phyloP scores from a whole-genome alignment of 371 early-diverging fungal species.

The Apophysomyces ossiformis region DNA sequence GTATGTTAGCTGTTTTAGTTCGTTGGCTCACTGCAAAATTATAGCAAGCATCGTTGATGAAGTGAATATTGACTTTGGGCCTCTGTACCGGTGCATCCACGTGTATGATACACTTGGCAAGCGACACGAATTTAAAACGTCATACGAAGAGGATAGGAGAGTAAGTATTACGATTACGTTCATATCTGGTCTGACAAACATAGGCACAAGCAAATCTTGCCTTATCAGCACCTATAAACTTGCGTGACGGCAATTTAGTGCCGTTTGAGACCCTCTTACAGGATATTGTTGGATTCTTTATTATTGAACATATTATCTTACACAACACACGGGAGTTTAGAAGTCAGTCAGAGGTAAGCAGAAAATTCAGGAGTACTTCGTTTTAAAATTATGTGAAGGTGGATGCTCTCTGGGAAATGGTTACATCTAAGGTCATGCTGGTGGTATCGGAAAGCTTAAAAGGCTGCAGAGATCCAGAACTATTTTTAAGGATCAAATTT shows the following conservation, averaged over 20 bases:
- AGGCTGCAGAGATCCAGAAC: slow-evolving; percentile 77
- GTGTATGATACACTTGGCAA: slow-evolving; percentile 92
- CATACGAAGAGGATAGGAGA: slow-evolving; percentile 90
- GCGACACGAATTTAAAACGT: slow-evolving; percentile 82
- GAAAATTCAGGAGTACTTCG: not conserved
- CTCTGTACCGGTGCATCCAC: slow-evolving; percentile 94
- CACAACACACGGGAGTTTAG: slow-evolving; percentile 92
- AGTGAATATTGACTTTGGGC: slow-evolving; percentile 87
- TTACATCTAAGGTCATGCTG: slow-evolving; percentile 77
- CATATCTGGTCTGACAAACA: not conserved
- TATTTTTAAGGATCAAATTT: slow-evolving; percentile 80
- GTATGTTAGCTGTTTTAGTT: slow-evolving; percentile 48
- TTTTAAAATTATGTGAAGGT: slow-evolving; percentile 46
- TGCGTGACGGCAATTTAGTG: slow-evolving; percentile 66
- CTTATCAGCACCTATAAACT: slow-evolving; percentile 63
- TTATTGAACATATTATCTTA: slow-evolving; percentile 89
- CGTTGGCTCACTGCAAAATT: not conserved
- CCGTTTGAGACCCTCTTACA: slow-evolving; percentile 79
- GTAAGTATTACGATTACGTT: slow-evolving; percentile 42
- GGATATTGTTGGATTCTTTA: slow-evolving; percentile 95
- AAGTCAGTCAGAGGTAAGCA: slow-evolving; percentile 77
- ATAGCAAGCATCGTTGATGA: slow-evolving; percentile 72
- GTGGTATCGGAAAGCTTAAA: slow-evolving; percentile 81
- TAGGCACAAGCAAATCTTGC: slow-evolving; percentile 80
- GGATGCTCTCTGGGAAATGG: slow-evolving; percentile 89